Conservation (phyloP, 192 early-diverging fungal genomes). For the Coemansia sp. region DNA sequence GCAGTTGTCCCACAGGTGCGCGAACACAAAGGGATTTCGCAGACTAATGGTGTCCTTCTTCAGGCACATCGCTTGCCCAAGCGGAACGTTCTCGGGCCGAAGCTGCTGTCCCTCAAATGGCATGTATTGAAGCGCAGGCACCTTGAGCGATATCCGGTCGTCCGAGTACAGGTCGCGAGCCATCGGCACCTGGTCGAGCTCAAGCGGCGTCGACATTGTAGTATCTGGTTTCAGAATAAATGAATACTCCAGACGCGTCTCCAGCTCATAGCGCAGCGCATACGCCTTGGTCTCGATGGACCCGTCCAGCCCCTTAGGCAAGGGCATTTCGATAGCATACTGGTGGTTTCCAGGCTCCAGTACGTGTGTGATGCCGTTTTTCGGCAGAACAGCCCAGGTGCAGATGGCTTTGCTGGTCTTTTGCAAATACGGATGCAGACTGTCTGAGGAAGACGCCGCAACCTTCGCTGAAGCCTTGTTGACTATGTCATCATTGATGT, state of each 20-base stretch:
- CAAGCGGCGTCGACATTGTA: slow-evolving; percentile 6
- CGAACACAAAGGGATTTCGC: slow-evolving; percentile 25
- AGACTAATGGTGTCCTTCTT: slow-evolving; percentile 25
- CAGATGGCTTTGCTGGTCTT: slow-evolving; percentile 34
- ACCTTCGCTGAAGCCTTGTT: not conserved
- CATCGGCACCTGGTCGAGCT: slow-evolving; percentile 41
- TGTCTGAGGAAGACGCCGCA: not conserved
- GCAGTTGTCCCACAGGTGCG: slow-evolving; percentile 37
- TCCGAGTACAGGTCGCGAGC: slow-evolving; percentile 37
- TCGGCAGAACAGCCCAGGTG: slow-evolving; percentile 31
- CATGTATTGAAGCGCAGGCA: not conserved
- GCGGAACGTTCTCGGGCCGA: slow-evolving; percentile 16
- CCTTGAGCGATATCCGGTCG: slow-evolving; percentile 36
- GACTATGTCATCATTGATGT: slow-evolving; percentile 19
- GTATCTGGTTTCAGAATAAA: slow-evolving; percentile 41
- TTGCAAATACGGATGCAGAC: slow-evolving; percentile 28
- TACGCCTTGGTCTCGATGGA: slow-evolving; percentile 24
- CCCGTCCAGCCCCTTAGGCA: slow-evolving; percentile 36
- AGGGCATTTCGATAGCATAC: slow-evolving; percentile 39
- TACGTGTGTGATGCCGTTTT: slow-evolving; percentile 13
- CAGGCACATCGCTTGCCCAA: slow-evolving; percentile 30
- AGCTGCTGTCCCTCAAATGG: not conserved
- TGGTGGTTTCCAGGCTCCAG: slow-evolving; percentile 34
- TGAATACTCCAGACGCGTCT: slow-evolving; percentile 38
- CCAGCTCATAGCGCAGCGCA: slow-evolving; percentile 33